Base-by-base conservation (phyloP, 352 stramenopile species). In the Thraustochytrium sp. region DNA sequence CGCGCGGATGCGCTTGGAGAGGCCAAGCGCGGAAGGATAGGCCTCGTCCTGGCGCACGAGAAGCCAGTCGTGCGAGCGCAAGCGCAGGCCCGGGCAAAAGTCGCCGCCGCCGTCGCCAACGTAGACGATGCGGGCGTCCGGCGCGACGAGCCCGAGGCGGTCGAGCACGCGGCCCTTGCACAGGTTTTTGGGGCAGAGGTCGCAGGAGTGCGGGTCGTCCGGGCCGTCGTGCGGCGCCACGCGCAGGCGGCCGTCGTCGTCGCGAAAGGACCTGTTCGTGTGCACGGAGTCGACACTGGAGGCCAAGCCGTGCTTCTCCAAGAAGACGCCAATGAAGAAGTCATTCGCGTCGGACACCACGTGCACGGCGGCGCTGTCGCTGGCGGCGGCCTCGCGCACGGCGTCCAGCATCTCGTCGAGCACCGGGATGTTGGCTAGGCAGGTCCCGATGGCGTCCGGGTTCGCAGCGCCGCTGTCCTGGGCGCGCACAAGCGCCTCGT, bases 341-440 rank as follows among this genome's bases (percentile, higher is more conserved):
- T 87, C 56, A 31, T 88, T 89, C 0, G 87, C 87, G 65, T 89
- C 87, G 2, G 84, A 88, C 31, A 89, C 53, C 0, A 89, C 88
- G 31, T 86, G 72, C 65, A 89, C 36, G 8, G 74, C 53, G 2
- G 26, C 59, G 9, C 5, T 18, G 37, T 87, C 61, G 36, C 62
- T 63, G 40, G 74, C 86, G 11, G 36, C 73, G 8, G 78, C 74
- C 23, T 85, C 36, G 26, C 49, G 44, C 54, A 86, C 54, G 54
- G 37, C 38, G n/a, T 86, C 62, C 37, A 86, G 38, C 54, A 86
- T 86, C 29, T 73, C 78, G 48, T 72, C 63, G 21, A 86, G 38
- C 9, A 84, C 40, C 4, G 83, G 83, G 26, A 86, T 76, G 16
- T 36, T 40, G 9, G 29, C 64, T 16, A 86, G 63, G 48, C 37